A percentile compares a stretch with the other conserved stretches of the same genome.
phyloP scores from a whole-genome alignment of 768 basidiomycete genomes.

The Rhizopogon vinicolor region DNA sequence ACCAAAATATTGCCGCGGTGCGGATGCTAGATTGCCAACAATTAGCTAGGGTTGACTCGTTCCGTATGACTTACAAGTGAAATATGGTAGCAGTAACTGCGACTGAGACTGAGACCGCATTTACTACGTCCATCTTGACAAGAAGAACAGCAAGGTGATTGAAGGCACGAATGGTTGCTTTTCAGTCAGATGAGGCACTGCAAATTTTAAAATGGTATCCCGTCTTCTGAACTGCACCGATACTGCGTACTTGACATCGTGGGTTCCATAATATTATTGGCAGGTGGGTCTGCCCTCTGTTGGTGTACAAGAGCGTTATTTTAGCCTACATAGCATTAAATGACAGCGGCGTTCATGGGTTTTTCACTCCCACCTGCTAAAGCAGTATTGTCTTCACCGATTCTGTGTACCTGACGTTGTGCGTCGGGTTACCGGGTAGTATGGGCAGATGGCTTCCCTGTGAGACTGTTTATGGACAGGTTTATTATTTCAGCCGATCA shows the following conservation, averaged over 20 bases:
- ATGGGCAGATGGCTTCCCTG: too few relatives aligned
- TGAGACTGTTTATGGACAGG: too few relatives aligned
- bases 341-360: too few relatives aligned
- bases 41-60: background rate
- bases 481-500: too few relatives aligned
- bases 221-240: background rate
- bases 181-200: background rate
- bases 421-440: too few relatives aligned
- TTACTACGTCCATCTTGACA: background rate
- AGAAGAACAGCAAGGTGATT: background rate
- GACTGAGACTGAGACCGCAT: too few relatives aligned
- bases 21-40: background rate
- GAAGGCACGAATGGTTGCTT: background rate
- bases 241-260: background rate
- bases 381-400: too few relatives aligned
- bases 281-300: too few relatives aligned
- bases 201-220: background rate
- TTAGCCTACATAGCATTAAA: too few relatives aligned
- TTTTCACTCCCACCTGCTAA: too few relatives aligned
- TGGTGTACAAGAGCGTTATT: too few relatives aligned
- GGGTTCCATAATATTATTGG: background rate
- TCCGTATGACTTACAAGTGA: background rate
- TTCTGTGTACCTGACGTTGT: too few relatives aligned
- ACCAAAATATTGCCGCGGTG: background rate
- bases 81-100: background rate